Evolutionary conservation across 2,329 filamentous ascomycete species (phyloP).

Genomic region (Fusarium humuli): DNA sequence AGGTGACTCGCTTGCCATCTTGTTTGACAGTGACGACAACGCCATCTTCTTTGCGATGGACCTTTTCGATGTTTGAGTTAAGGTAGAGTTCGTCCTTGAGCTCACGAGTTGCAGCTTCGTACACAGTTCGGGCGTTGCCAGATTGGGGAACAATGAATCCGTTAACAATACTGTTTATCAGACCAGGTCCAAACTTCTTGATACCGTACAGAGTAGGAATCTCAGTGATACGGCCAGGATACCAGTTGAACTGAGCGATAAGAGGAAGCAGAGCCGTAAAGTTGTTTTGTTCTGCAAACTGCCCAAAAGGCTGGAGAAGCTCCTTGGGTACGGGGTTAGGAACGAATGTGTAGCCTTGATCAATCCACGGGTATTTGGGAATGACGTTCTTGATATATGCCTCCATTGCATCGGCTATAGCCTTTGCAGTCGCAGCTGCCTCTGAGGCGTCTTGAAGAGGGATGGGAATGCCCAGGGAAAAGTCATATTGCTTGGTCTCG

Average conservation of each 20-base stretch:
- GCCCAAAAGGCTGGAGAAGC: constrained; percentile 29
- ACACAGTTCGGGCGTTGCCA: constrained; percentile 26
- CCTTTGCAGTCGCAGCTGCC: background rate
- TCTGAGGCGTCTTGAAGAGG: background rate
- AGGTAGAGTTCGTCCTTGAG: constrained; percentile 15
- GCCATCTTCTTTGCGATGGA: background rate
- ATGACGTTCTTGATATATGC: constrained; percentile 27
- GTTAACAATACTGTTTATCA: constrained; percentile 16
- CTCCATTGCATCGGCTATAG: constrained; percentile 7
- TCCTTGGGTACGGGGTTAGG: constrained; percentile 34
- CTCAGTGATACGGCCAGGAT: constrained; percentile 31
- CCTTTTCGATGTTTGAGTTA: constrained; percentile 12
- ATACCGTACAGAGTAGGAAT: constrained; percentile 34
- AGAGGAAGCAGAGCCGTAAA: constrained; percentile 27
- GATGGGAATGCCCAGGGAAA: constrained; percentile 33
- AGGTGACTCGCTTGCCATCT: background rate
- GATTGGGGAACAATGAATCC: constrained; percentile 21
- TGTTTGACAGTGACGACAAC: constrained; percentile 14
- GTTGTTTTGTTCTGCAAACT: constrained; percentile 31
- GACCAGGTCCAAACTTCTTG: constrained; percentile 33
- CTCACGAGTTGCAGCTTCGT: constrained; percentile 17
- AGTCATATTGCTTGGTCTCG: constrained; percentile 25
- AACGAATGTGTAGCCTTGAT: constrained; percentile 30
- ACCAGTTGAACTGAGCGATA: constrained; percentile 35
- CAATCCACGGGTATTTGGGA: constrained; percentile 37